Evolutionary conservation across 2,329 filamentous ascomycete species (phyloP), one percentile per base, ranked within the genome.

Genomic region (Aspergillus melleus): DNA sequence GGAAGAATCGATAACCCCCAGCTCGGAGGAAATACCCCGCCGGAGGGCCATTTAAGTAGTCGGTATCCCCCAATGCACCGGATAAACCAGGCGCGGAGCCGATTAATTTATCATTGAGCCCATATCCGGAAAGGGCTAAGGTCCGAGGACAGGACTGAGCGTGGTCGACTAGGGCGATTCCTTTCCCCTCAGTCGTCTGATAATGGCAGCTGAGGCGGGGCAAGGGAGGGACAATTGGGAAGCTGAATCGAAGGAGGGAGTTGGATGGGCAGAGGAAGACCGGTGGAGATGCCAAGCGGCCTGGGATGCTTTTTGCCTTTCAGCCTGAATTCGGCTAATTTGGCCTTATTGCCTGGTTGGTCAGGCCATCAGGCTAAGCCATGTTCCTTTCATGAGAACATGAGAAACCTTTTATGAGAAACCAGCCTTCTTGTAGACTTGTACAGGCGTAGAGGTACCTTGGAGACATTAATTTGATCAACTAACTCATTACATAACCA

Each of bases 261-360:
- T 44, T 51, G 54, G 8, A 32, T 26, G 30, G 20, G 20, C 50
- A 49, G n/a, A 55, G 56, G 26, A 29, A 29, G 30, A 24, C 26
- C 26, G 26, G 16, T 19, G n/a, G 42, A 39, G 42, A 39, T 47
- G 59, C 29, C 22, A 51, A 29, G 49, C 12, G 8, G 30, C 8
- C 9, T 42, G 9, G 12, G 44, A 36, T 39, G n/a, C 26, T 54
- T 26, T 24, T 46, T n/a, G 39, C 39, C 16, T 57, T 60, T 57
- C 30, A 49, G 58, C 58, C 54, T 57, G 44, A 54, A 57, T 42
- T 3, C 29, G 58, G 58, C 4, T 60, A 60, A 60, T 39, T 16
- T 36, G 44, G 39, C 12, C 10, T 46, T 1, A 1, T 46, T 46
- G 16, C 42, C 42, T 19, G 16, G 42, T 22, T 46, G 19, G 11